A percentile compares a stretch with the other conserved stretches of the same genome.
These are phyloP conservation scores for Fagus crenata DNA, from an alignment of 306 rosid genomes.

Conservation along the genomic window DNA sequence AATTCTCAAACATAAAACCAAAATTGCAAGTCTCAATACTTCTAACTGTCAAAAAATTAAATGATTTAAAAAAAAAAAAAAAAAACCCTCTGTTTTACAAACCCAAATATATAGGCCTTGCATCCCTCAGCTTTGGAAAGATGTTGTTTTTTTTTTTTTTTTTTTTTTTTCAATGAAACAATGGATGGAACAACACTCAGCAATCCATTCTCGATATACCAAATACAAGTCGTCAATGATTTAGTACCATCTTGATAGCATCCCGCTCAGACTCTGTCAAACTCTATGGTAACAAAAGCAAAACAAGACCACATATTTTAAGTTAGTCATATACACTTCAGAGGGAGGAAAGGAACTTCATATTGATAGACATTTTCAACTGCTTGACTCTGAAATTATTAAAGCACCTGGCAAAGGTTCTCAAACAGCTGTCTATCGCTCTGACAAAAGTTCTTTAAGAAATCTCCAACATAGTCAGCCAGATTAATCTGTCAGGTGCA, in stretches of 20 bases:
- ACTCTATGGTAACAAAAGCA: slow-evolving; percentile 52
- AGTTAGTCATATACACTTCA: not conserved
- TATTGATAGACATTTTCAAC: slow-evolving; percentile 4
- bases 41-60: too few species aligned
- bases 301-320: not conserved
- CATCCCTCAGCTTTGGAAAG: not conserved
- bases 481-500: slow-evolving; percentile 65
- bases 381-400: not conserved
- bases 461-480: slow-evolving; percentile 64
- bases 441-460: slow-evolving; percentile 58
- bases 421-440: slow-evolving; percentile 58
- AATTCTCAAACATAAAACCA: slow-evolving; percentile 1
- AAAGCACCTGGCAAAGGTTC: slow-evolving; percentile 64
- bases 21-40: not conserved
- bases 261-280: slow-evolving; percentile 62
- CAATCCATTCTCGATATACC: not conserved
- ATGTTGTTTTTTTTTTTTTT: not conserved
- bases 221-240: slow-evolving; percentile 31
- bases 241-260: slow-evolving; percentile 58
- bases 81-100: not conserved
- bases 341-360: not conserved
- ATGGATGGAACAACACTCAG: not conserved
- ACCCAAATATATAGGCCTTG: not conserved
- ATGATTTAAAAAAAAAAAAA: not conserved
- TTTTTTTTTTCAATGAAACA: not conserved